phyloP scores from a whole-genome alignment of 768 basidiomycete genomes.

The Krasilnikovozyma curviuscula region DNA sequence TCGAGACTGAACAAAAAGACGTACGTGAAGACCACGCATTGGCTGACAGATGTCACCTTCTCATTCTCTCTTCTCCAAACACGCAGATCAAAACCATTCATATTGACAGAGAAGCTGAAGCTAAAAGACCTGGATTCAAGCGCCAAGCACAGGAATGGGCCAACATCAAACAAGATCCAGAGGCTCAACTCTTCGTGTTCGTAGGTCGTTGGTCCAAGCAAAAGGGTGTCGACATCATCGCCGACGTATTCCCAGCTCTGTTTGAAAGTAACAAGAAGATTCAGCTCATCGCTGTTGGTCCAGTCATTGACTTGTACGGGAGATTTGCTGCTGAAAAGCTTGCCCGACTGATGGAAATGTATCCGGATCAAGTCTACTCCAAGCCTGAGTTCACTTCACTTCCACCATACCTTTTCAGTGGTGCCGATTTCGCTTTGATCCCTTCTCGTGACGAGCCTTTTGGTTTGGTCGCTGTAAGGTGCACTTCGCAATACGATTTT shows the following conservation, averaged over 20 bases:
- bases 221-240: slow-evolving; percentile 85
- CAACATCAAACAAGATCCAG: slow-evolving; percentile 69
- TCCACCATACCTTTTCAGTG: slow-evolving; percentile 81
- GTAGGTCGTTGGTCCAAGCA: slow-evolving; percentile 97
- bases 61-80: too few species aligned
- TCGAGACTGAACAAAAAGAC: slow-evolving; percentile 51
- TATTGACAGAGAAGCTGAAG: slow-evolving; percentile 62
- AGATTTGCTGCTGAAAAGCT: slow-evolving; percentile 90
- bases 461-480: slow-evolving; percentile 58
- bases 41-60: too few species aligned
- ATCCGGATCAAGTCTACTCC: slow-evolving; percentile 82
- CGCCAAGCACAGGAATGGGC: slow-evolving; percentile 93
- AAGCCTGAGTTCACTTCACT: slow-evolving; percentile 81
- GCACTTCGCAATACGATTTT: neutral
- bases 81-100: slow-evolving; percentile 58
- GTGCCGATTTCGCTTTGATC: slow-evolving; percentile 86
- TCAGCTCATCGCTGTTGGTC: slow-evolving; percentile 74
- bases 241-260: slow-evolving; percentile 82
- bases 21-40: too few species aligned
- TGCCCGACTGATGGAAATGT: slow-evolving; percentile 79
- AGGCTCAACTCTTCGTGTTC: slow-evolving; percentile 81
- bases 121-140: slow-evolving; percentile 66
- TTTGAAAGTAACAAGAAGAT: slow-evolving; percentile 68
- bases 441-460: slow-evolving; percentile 94
- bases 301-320: slow-evolving; percentile 87